Evolutionary conservation across 2,329 filamentous ascomycete genomes (phyloP).

Genomic region (Chrysosporium keratinophilum): DNA sequence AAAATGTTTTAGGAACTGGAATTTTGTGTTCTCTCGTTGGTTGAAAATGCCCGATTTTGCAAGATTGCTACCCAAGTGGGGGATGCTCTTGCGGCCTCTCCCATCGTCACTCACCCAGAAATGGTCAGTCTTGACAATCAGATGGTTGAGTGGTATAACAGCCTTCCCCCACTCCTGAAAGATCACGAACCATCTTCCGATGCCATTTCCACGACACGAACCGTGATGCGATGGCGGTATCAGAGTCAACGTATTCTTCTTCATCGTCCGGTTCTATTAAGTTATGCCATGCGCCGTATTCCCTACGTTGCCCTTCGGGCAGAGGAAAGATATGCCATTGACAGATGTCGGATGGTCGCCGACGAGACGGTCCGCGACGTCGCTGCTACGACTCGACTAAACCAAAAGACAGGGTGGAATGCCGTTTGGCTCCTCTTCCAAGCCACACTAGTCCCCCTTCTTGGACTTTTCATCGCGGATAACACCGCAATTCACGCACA

Average conservation of each 20-base stretch:
- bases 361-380: slow-evolving; percentile 64
- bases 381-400: slow-evolving; percentile 56
- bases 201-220: slow-evolving; percentile 57
- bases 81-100: slow-evolving; percentile 60
- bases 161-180: slow-evolving; percentile 55
- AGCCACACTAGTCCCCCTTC: slow-evolving; percentile 65
- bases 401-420: slow-evolving; percentile 71
- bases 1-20: slow-evolving; percentile 42
- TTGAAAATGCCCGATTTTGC: slow-evolving; percentile 70
- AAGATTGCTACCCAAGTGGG: slow-evolving; percentile 69
- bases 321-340: slow-evolving; percentile 58
- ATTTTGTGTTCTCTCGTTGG: slow-evolving; percentile 57
- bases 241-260: slow-evolving; percentile 68
- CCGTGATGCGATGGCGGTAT: slow-evolving; percentile 74
- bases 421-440: slow-evolving; percentile 75
- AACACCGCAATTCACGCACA: slow-evolving; percentile 47
- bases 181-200: slow-evolving; percentile 59
- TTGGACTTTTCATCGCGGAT: slow-evolving; percentile 52
- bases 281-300: slow-evolving; percentile 47
- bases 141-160: slow-evolving; percentile 61
- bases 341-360: slow-evolving; percentile 59
- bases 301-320: slow-evolving; percentile 42
- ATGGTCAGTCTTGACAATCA: slow-evolving; percentile 57
- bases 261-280: slow-evolving; percentile 61
- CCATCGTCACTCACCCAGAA: slow-evolving; percentile 56